phyloP scores from a whole-genome alignment of 495 filamentous ascomycete species.

The Hypomontagnella submonticulosa region DNA sequence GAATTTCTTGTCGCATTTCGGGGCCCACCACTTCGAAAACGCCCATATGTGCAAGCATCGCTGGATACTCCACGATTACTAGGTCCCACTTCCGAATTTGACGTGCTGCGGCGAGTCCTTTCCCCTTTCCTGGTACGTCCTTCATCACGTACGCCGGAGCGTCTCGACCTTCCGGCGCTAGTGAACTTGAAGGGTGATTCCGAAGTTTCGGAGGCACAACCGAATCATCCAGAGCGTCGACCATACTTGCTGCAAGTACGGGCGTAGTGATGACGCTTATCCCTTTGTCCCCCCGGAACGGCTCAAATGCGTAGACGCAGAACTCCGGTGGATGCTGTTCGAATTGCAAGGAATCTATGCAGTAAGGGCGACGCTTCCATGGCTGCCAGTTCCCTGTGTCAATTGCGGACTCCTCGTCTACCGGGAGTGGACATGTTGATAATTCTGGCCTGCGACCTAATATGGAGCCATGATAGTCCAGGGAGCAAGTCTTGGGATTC shows the following conservation, averaged over 20 bases:
- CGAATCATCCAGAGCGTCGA: conserved; percentile 46
- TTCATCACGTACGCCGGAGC: conserved; percentile 33
- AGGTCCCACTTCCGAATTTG: conserved; percentile 40
- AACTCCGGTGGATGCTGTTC: conserved; percentile 31
- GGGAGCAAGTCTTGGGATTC: conserved; percentile 11
- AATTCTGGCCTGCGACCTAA: background rate
- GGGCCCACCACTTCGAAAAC: conserved; percentile 41
- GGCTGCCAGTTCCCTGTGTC: conserved; percentile 36
- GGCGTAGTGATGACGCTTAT: conserved; percentile 47
- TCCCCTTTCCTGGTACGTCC: conserved; percentile 45
- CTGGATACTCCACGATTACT: conserved; percentile 47
- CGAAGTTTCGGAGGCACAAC: conserved; percentile 29
- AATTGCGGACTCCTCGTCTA: conserved; percentile 33
- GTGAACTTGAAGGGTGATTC: conserved; percentile 30
- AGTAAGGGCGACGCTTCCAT: conserved; percentile 48
- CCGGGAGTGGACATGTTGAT: conserved; percentile 24
- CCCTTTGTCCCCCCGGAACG: conserved; percentile 49
- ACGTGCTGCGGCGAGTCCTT: conserved; percentile 43
- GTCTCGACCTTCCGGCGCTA: conserved; percentile 14
- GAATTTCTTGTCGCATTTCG: conserved; percentile 32
- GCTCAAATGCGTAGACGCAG: conserved; percentile 50
- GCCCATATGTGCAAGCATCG: conserved; percentile 42
- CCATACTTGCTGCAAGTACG: conserved; percentile 39
- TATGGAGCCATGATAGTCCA: background rate
- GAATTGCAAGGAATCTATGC: conserved; percentile 31